phyloP scores from a whole-genome alignment of 108 stramenopile genomes.

The Schizochytrium sp. region DNA sequence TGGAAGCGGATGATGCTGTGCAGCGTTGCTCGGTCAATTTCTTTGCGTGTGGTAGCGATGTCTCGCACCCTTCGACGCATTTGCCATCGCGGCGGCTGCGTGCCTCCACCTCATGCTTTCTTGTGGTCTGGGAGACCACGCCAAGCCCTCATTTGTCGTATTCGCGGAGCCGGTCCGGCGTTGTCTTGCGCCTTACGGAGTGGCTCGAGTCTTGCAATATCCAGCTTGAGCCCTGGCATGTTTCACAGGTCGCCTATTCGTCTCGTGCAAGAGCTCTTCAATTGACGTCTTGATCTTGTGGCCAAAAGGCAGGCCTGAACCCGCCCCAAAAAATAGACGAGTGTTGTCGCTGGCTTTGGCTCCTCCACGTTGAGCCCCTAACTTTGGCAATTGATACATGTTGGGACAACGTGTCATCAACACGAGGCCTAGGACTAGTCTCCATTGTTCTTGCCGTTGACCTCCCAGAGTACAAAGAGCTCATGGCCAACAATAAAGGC shows the following conservation, averaged over 20 bases:
- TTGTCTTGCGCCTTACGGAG: background rate
- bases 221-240: background rate
- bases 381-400: no score
- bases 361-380: no score
- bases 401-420: no score
- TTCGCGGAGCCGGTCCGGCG: background rate
- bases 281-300: no score
- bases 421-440: no score
- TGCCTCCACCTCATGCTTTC: background rate
- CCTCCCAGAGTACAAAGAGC: background rate
- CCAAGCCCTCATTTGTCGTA: background rate
- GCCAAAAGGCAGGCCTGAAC: no score
- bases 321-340: no score
- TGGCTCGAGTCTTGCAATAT: background rate
- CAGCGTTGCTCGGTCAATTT: background rate
- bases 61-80: background rate
- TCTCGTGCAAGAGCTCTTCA: background rate
- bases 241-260: background rate
- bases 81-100: background rate
- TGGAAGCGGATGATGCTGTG: background rate
- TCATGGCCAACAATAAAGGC: background rate
- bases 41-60: background rate
- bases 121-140: background rate
- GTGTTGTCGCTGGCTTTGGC: no score
- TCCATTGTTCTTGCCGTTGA: background rate